A percentile compares a stretch with the other conserved stretches of the same genome.
Evolutionary conservation across 768 basidiomycete genomes (phyloP).

Genomic region (Suillus discolor): DNA sequence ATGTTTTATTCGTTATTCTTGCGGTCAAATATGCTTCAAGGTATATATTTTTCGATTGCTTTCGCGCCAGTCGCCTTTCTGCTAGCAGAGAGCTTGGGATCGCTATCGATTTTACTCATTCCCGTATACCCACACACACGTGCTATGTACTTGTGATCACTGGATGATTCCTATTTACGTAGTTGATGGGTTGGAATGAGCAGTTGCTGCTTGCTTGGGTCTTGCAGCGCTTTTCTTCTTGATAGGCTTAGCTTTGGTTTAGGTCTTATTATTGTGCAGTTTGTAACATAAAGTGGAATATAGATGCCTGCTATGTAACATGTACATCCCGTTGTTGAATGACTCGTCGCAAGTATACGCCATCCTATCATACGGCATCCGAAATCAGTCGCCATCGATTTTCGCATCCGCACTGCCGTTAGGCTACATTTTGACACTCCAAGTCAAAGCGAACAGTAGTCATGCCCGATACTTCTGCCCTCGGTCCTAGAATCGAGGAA

Average conservation of each 20-base stretch:
- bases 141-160: slow-evolving; percentile 25
- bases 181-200: slow-evolving; percentile 32
- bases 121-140: slow-evolving; percentile 22
- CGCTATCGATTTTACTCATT: slow-evolving; percentile 4
- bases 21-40: slow-evolving; percentile 17
- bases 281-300: slow-evolving; percentile 4
- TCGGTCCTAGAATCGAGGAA: slow-evolving; percentile 1
- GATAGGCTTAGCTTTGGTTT: background rate
- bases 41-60: background rate
- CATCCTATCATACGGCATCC: background rate
- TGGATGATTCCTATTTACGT: slow-evolving; percentile 16
- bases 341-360: background rate
- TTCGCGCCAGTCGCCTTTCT: slow-evolving; percentile 17
- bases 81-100: slow-evolving; percentile 32
- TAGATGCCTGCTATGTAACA: background rate
- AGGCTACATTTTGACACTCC: background rate
- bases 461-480: background rate
- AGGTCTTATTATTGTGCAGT: slow-evolving; percentile 12
- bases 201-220: slow-evolving; percentile 30
- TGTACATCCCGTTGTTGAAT: background rate
- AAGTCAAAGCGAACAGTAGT: background rate
- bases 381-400: background rate
- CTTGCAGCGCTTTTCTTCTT: slow-evolving; percentile 31
- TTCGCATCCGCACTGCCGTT: background rate
- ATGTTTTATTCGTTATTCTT: slow-evolving; percentile 31